Percentiles rank a stretch among this genome's conserved stretches.
Conservation (phyloP, 2,329 filamentous ascomycete genomes). For the Fusarium buxicola region DNA sequence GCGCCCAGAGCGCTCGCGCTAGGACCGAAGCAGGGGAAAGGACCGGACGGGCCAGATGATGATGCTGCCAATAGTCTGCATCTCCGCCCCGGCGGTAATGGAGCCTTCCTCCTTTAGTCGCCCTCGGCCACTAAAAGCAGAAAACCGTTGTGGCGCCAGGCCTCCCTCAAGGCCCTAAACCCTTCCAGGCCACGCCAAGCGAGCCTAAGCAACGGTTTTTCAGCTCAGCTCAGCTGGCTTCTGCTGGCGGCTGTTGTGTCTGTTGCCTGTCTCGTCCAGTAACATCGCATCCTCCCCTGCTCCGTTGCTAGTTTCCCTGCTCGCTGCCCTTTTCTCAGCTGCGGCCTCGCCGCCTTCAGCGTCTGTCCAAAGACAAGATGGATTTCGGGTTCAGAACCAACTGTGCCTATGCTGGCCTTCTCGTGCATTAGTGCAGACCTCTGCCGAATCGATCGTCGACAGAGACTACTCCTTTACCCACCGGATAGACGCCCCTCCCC, state of each 20-base stretch:
- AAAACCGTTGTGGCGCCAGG: constrained; percentile 46
- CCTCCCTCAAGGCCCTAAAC: constrained; percentile 37
- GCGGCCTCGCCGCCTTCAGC: constrained; percentile 31
- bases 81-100: constrained; percentile 41
- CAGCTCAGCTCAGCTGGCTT: constrained; percentile 45
- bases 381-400: constrained; percentile 7
- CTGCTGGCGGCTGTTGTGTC: constrained; percentile 15
- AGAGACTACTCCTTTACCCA: background rate
- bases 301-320: constrained; percentile 18
- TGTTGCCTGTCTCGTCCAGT: constrained; percentile 33
- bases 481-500: background rate
- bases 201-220: constrained; percentile 44
- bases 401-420: constrained; percentile 6
- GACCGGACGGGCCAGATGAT: constrained; percentile 31
- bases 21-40: constrained; percentile 22
- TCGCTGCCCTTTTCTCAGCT: constrained; percentile 36
- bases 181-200: constrained; percentile 37
- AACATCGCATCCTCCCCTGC: constrained; percentile 24
- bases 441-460: constrained; percentile 4
- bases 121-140: constrained; percentile 43
- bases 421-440: constrained; percentile 7
- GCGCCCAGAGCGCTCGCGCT: background rate
- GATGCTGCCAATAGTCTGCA: constrained; percentile 43
- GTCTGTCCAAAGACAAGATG: constrained; percentile 16
- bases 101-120: constrained; percentile 31